Evolutionary conservation across 2,329 filamentous ascomycete species (phyloP).

Genomic region (Colletotrichum sp.): DNA sequence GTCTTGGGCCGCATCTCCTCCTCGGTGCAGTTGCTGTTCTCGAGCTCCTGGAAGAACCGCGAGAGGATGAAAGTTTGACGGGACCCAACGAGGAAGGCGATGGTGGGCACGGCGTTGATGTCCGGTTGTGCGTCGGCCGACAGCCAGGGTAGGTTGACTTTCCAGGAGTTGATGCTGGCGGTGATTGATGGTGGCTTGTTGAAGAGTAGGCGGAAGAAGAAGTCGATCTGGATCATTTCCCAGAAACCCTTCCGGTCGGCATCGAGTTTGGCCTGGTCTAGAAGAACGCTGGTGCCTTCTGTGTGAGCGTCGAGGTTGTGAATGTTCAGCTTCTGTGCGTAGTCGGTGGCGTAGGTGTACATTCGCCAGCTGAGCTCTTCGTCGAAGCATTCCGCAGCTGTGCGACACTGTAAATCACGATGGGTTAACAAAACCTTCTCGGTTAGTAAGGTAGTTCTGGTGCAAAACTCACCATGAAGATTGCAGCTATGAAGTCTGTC

Average conservation of each 20-base stretch:
- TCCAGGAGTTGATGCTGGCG: constrained; percentile 28
- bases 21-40: constrained; percentile 3
- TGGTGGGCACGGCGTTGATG: constrained; percentile 26
- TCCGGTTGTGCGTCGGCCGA: constrained; percentile 22
- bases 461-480: constrained; percentile 27
- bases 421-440: accelerated
- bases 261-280: constrained; percentile 10
- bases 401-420: constrained; percentile 22
- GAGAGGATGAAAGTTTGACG: constrained; percentile 32
- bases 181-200: constrained; percentile 33
- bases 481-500: constrained; percentile 33
- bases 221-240: constrained; percentile 36
- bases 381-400: constrained; percentile 35
- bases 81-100: constrained; percentile 31
- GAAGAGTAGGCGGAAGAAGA: constrained; percentile 34
- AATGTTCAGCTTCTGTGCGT: constrained; percentile 32
- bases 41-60: constrained; percentile 28
- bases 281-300: not conserved
- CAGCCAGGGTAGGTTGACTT: constrained; percentile 36
- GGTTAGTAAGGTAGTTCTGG: accelerated
- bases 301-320: constrained; percentile 31
- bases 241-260: constrained; percentile 34
- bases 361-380: constrained; percentile 35
- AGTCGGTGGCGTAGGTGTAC: constrained; percentile 33
- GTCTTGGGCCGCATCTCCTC: constrained; percentile 29